Evolutionary conservation across 371 early-diverging fungal genomes (phyloP), one percentile per base, ranked within the genome.

Genomic region (Dinochytrium kinnereticum): DNA sequence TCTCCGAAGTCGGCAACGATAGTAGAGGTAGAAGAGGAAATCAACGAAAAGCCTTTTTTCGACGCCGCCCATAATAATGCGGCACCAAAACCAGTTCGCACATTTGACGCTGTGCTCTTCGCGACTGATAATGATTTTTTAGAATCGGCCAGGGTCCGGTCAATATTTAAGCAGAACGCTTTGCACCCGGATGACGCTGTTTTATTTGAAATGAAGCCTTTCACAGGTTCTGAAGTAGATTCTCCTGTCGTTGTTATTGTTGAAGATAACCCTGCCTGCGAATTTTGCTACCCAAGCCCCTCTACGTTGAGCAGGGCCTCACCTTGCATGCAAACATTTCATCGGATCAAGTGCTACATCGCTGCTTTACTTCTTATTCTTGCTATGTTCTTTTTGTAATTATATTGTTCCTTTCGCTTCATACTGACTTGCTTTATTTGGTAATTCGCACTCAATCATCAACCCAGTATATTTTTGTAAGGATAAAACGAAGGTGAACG

Each of bases 81-180:
- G 28, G 21, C 24, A 55, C 2, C 28, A 37, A 37, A 34, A 24
- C 10, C 13, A 61, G 5, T 59, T 1, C 49, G 38, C 0, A 74
- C 75, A 2, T 84, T 72, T 75, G 85, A 87, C 64, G 87, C 87
- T n/a, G 51, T 84, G 13, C 74, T 86, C 1, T 78, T 89, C 71
- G 88, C 85, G 0, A 89, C 87, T 30, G 89, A 89, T 72, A 82
- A 80, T 64, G 89, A 89, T 73, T 89, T 85, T 64, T 76, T 89
- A 36, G 89, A 89, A 66, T 71, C 76, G 26, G 76, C 82, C 1
- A 75, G 75, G 59, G 81, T 79, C 7, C 80, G 89, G 28, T 59
- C 76, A 5, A 34, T 86, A 1, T 89, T 89, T 65, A 64, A 79
- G 30, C 74, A 78, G 1, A 81, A 89, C 75, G 88, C 89, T 19